Evolutionary conservation across 495 filamentous ascomycete species (phyloP).

Genomic region (Pyrenula aspistea): DNA sequence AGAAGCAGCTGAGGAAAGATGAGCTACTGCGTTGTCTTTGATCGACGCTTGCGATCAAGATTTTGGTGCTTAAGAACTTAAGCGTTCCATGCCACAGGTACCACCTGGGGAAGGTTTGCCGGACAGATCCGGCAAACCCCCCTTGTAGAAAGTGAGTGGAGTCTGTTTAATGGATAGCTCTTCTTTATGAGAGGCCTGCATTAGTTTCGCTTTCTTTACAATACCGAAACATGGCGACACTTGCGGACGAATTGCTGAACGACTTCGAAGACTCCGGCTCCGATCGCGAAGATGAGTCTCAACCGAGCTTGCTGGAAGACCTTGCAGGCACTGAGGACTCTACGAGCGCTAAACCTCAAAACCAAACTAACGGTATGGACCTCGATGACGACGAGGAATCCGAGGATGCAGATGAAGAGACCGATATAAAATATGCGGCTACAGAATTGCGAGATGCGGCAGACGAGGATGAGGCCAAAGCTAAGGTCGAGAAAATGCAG

Average conservation of each 20-base stretch:
- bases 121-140: no score
- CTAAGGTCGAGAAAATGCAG: constrained; percentile 69
- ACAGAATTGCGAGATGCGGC: constrained; percentile 32
- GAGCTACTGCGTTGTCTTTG: no score
- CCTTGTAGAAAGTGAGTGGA: no score
- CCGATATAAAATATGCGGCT: constrained; percentile 6
- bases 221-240: constrained; percentile 79
- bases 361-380: constrained; percentile 29
- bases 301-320: constrained; percentile 30
- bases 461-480: constrained; percentile 58
- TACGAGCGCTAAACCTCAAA: constrained; percentile 14
- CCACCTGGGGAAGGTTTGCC: no score
- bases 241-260: constrained; percentile 72
- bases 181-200: no score
- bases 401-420: constrained; percentile 12
- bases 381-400: constrained; percentile 32
- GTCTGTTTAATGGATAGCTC: no score
- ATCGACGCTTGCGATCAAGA: no score
- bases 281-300: constrained; percentile 41
- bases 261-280: constrained; percentile 76
- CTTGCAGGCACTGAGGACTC: constrained; percentile 8
- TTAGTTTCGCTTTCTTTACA: no score
- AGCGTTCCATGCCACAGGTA: no score
- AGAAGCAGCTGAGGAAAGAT: no score
- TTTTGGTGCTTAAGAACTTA: no score